These are phyloP conservation scores for Schoenoplectus triqueter DNA, from an alignment of 202 grass and related monocot genomes.

Conservation along the genomic window DNA sequence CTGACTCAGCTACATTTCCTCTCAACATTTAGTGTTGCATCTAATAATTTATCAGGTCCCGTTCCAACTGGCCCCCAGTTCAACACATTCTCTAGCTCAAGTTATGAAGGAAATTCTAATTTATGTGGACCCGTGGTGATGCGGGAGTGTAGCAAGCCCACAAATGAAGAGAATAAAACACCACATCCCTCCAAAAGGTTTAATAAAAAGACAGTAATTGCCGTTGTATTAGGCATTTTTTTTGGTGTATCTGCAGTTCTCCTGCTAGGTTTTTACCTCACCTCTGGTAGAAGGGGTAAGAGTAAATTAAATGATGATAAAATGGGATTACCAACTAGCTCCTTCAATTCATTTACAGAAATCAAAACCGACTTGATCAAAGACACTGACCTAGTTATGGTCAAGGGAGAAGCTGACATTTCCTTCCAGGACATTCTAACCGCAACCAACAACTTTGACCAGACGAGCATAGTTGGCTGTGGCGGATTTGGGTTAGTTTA, in stretches of 20 bases:
- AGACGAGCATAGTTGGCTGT: slow-evolving; percentile 79
- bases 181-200: background rate
- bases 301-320: slow-evolving; percentile 41
- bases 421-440: slow-evolving; percentile 72
- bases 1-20: slow-evolving; percentile 36
- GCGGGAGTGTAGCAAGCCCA: slow-evolving; percentile 5
- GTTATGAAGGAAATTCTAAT: slow-evolving; percentile 38
- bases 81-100: slow-evolving; percentile 34
- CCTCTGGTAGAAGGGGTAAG: slow-evolving; percentile 45
- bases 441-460: slow-evolving; percentile 90
- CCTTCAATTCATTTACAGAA: slow-evolving; percentile 56
- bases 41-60: slow-evolving; percentile 35
- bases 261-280: slow-evolving; percentile 49
- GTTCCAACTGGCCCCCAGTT: slow-evolving; percentile 45
- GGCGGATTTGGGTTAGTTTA: slow-evolving; percentile 93
- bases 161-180: slow-evolving; percentile 41
- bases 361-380: slow-evolving; percentile 42
- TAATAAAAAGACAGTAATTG: slow-evolving; percentile 51
- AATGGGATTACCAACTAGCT: slow-evolving; percentile 47
- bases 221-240: slow-evolving; percentile 56
- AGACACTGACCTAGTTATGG: slow-evolving; percentile 61
- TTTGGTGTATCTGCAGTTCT: slow-evolving; percentile 53
- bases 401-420: slow-evolving; percentile 59
- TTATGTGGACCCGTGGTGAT: slow-evolving; percentile 37
- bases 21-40: slow-evolving; percentile 31